These are phyloP conservation scores for Pigoraptor vietnamica DNA, from an alignment of 78 protist species.

Conservation along the genomic window DNA sequence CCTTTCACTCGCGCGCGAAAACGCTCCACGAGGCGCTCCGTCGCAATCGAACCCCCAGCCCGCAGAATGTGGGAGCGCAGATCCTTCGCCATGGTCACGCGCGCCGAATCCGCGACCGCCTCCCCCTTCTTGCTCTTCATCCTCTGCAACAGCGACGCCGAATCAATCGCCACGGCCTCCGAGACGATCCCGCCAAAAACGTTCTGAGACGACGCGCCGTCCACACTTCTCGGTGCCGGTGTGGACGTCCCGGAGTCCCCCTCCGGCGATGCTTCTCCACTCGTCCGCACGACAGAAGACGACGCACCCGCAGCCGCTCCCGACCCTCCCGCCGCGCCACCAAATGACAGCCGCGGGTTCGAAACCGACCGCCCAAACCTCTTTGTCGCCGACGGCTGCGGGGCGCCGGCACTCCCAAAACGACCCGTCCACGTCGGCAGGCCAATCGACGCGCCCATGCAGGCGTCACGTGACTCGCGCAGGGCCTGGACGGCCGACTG, in stretches of 20 bases:
- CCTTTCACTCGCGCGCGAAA: background rate
- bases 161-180: background rate
- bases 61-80: background rate
- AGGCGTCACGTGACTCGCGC: background rate
- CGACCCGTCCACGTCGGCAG: background rate
- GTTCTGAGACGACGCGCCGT: too few species aligned
- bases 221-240: too few species aligned
- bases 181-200: background rate
- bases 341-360: background rate
- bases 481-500: slow-evolving; percentile 2
- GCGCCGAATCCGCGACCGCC: background rate
- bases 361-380: background rate
- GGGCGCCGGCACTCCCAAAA: background rate
- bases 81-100: background rate
- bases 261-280: too few species aligned
- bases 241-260: too few species aligned
- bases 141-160: background rate
- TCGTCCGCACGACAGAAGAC: too few species aligned
- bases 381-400: background rate
- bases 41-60: background rate
- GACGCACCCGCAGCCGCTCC: background rate
- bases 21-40: background rate
- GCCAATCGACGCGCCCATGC: background rate
- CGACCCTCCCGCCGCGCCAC: background rate
- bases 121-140: background rate